These are phyloP conservation scores for Cubamyces sp. DNA, from an alignment of 768 basidiomycete species.

Conservation along the genomic window DNA sequence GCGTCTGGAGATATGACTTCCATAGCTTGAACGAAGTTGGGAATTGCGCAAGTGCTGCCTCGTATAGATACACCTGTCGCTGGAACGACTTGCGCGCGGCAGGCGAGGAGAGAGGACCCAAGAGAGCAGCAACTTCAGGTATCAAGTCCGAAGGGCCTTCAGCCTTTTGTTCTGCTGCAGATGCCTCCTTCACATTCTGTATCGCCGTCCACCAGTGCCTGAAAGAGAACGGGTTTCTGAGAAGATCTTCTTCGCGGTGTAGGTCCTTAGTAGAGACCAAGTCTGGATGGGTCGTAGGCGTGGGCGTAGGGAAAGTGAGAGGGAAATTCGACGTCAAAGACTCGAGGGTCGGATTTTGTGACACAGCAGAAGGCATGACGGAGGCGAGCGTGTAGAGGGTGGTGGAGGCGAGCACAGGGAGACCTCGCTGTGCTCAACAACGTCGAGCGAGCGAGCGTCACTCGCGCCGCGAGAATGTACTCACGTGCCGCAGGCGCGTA, in stretches of 20 bases:
- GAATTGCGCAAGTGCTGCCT: conserved; percentile 86
- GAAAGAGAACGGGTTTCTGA: conserved; percentile 89
- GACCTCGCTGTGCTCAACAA: not conserved
- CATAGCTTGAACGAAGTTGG: conserved; percentile 93
- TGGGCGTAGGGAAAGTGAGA: conserved; percentile 83
- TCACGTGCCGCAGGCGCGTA: conserved; percentile 22
- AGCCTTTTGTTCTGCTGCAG: conserved; percentile 56
- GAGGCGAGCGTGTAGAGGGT: not conserved
- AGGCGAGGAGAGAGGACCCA: conserved; percentile 81
- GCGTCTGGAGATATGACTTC: conserved; percentile 87
- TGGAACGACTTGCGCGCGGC: conserved; percentile 78
- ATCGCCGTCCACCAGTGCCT: conserved; percentile 94
- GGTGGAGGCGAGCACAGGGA: not conserved
- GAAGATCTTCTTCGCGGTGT: conserved; percentile 90
- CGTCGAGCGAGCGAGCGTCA: conserved; percentile 4
- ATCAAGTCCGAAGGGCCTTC: conserved; percentile 53
- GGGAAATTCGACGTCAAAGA: conserved; percentile 70
- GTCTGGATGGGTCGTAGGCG: conserved; percentile 74
- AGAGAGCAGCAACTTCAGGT: conserved; percentile 56
- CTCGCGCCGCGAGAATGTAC: conserved; percentile 7
- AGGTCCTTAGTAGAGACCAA: conserved; percentile 78
- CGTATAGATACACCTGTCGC: conserved; percentile 89
- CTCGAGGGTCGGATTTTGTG: conserved; percentile 52
- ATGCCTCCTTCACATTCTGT: conserved; percentile 69
- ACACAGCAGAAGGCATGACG: conserved; percentile 59